Conservation (phyloP, 495 filamentous ascomycete genomes). For the Wilcoxina mikolae region DNA sequence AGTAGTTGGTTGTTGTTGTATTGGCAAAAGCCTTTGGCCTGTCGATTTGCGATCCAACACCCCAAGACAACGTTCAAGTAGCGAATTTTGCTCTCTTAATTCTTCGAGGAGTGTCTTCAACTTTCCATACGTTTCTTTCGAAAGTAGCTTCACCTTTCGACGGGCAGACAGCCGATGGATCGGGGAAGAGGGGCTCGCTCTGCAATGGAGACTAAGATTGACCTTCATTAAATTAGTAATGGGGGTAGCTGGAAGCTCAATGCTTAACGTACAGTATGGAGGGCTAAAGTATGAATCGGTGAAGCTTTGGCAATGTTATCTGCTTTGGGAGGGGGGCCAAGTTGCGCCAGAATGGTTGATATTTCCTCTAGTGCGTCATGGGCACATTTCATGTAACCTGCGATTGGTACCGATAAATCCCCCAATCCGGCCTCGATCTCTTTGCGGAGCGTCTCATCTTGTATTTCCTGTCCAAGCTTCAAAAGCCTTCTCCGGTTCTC, state of each 20-base stretch:
- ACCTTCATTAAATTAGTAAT: not conserved
- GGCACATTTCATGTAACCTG: not conserved
- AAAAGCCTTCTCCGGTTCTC: not conserved
- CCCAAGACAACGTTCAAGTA: not conserved
- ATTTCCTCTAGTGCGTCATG: not conserved
- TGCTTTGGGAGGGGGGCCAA: not conserved
- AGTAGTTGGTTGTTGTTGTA: not conserved
- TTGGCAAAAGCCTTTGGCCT: too few species aligned
- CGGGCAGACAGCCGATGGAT: not conserved
- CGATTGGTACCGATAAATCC: not conserved
- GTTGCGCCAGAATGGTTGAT: not conserved
- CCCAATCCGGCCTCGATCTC: not conserved
- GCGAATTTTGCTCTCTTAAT: not conserved
- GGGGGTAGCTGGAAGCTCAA: not conserved
- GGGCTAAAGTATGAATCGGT: not conserved
- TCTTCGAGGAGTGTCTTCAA: not conserved
- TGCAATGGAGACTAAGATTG: not conserved
- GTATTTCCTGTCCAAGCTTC: not conserved
- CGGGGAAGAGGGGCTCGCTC: not conserved
- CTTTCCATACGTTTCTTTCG: not conserved
- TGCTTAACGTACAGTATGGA: not conserved
- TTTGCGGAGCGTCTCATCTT: not conserved
- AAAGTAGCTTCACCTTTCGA: not conserved
- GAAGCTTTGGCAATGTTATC: not conserved
- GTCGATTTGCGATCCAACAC: too few species aligned